Percentiles rank a stretch among this genome's conserved stretches.
phyloP scores from a whole-genome alignment of 2,329 filamentous ascomycete genomes.

The Fusarium denticulatum region DNA sequence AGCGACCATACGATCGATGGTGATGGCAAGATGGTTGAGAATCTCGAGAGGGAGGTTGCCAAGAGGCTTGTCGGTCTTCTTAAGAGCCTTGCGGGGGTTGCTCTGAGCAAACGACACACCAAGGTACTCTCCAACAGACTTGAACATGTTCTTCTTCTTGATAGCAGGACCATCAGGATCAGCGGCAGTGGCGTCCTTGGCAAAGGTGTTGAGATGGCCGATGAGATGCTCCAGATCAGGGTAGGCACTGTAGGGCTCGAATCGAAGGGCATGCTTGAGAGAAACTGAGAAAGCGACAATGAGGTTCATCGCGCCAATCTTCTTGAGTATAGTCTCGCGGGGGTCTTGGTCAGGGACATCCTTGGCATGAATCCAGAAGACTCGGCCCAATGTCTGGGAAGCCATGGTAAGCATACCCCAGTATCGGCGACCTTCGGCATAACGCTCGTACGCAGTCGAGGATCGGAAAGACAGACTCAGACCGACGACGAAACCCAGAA shows the following conservation, averaged over 20 bases:
- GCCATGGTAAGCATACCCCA: constrained; percentile 71
- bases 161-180: constrained; percentile 49
- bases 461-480: constrained; percentile 81
- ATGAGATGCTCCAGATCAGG: constrained; percentile 77
- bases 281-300: constrained; percentile 80
- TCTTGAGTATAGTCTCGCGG: constrained; percentile 75
- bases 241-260: constrained; percentile 83
- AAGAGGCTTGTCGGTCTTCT: constrained; percentile 75
- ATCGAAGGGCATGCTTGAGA: constrained; percentile 84
- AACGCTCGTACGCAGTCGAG: constrained; percentile 80
- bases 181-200: constrained; percentile 61
- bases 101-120: constrained; percentile 80
- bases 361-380: constrained; percentile 84
- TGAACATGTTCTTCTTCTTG: constrained; percentile 64
- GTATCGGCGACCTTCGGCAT: constrained; percentile 70
- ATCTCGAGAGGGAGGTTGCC: constrained; percentile 89
- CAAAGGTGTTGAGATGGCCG: constrained; percentile 79
- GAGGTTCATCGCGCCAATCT: constrained; percentile 80
- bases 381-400: constrained; percentile 73
- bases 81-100: constrained; percentile 82
- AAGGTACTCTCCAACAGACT: constrained; percentile 75
- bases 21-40: constrained; percentile 74
- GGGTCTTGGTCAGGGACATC: constrained; percentile 59
- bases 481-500: constrained; percentile 84
- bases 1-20: constrained; percentile 69